Evolutionary conservation across 1,284 basidiomycete species (phyloP).

Genomic region (Pulveroboletus sp.): DNA sequence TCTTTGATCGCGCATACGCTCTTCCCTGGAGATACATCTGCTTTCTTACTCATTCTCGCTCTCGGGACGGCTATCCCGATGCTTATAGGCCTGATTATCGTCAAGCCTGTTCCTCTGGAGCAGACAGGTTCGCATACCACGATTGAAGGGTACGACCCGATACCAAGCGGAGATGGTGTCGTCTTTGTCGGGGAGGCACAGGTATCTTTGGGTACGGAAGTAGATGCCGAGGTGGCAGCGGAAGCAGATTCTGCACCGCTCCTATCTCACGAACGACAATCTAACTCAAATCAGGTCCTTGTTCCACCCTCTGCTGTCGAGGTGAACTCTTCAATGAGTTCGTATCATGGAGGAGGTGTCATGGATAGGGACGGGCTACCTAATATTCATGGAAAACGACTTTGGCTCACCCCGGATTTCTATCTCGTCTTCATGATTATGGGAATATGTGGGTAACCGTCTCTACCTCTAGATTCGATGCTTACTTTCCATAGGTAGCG

Average conservation of each 20-base stretch:
- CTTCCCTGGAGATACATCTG: slow-evolving; percentile 71
- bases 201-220: slow-evolving; percentile 32
- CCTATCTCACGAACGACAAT: slow-evolving; percentile 14
- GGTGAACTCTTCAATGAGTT: slow-evolving; percentile 6
- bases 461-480: background rate
- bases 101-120: slow-evolving; percentile 59
- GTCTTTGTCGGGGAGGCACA: slow-evolving; percentile 33
- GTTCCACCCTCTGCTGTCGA: slow-evolving; percentile 17
- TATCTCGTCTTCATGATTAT: slow-evolving; percentile 74
- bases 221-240: slow-evolving; percentile 1
- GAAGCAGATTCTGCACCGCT: slow-evolving; percentile 25
- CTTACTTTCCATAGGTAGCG: slow-evolving; percentile 59
- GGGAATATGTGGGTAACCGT: slow-evolving; percentile 57
- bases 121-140: slow-evolving; percentile 15
- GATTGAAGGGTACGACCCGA: slow-evolving; percentile 12
- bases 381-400: slow-evolving; percentile 50
- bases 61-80: slow-evolving; percentile 71
- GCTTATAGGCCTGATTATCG: slow-evolving; percentile 63
- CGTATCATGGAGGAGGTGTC: slow-evolving; percentile 2
- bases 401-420: slow-evolving; percentile 63
- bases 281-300: slow-evolving; percentile 7
- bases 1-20: slow-evolving; percentile 63
- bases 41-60: slow-evolving; percentile 68
- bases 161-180: slow-evolving; percentile 15
- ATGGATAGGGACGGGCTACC: slow-evolving; percentile 27